Evolutionary conservation across 2,329 filamentous ascomycete genomes (phyloP), one percentile per base, ranked within the genome.

Genomic region (Cylindrodendrum hubeiense): DNA sequence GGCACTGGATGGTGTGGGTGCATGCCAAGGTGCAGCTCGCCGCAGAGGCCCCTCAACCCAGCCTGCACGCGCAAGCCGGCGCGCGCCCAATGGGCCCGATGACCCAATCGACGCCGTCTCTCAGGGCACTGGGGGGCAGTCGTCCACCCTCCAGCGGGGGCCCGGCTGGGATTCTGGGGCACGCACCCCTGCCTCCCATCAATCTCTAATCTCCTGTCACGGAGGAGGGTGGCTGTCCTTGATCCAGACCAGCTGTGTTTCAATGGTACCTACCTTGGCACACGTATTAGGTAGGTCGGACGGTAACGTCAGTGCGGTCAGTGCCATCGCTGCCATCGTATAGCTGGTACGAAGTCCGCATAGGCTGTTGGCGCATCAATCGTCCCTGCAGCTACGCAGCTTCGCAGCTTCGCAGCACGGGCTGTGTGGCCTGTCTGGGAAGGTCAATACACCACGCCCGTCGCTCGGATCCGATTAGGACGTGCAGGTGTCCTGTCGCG

Each of bases 171-270:
- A 56, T 50, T 19, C 60, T 34, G 53, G 60, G 60, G 41, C 37
- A 19, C 15, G 10, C 39, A 58, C 34, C 60, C 60, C 39, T 57
- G 59, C 41, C 47, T 19, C 39, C 49, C 39, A 39, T 28, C 39
- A 53, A 37, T 37, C 30, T 53, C 57, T 41, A 52, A 60, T 60
- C 57, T 60, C 57, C 26, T 46, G 41, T 52, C 39, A 46, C 17
- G 26, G 34, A 26, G 33, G 54, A 47, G 21, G 41, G 28, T 56
- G 53, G 41, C 28, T 56, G 53, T n/a, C 33, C 9, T 12, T 63
- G 60, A 58, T 58, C 47, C 39, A 51, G 49, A 12, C 30, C 39
- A 52, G 49, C 22, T n/a, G 33, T 58, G 54, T 63, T 63, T 63
- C 60, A 43, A 58, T 30, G 51, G 53, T 12, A 37, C 34, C 6